These are phyloP conservation scores for Tetrapisispora taiwanensis DNA, from an alignment of 805 yeast genomes.

Conservation along the genomic window DNA sequence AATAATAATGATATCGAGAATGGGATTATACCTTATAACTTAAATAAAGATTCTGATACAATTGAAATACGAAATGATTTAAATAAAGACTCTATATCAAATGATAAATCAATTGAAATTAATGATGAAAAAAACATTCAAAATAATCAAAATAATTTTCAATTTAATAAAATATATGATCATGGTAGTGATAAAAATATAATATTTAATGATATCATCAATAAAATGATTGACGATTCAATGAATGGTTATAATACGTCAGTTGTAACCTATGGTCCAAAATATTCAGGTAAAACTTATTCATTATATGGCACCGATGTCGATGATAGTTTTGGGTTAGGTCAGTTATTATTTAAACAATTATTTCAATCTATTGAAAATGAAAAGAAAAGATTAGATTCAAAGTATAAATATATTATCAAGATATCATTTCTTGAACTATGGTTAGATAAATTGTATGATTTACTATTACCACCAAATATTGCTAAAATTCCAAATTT, in stretches of 20 bases:
- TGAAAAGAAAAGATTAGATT: constrained; percentile 32
- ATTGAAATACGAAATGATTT: neutral
- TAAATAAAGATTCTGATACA: neutral
- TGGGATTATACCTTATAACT: neutral
- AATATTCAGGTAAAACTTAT: constrained; percentile 67
- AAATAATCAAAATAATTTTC: neutral
- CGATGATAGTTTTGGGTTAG: constrained; percentile 50
- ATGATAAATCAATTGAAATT: neutral
- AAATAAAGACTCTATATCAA: neutral
- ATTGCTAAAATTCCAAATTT: constrained; percentile 12
- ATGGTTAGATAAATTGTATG: constrained; percentile 66
- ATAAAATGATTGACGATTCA: constrained; percentile 6
- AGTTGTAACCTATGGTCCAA: constrained; percentile 69
- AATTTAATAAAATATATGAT: constrained; percentile 38
- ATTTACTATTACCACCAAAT: constrained; percentile 44
- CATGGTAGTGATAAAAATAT: constrained; percentile 44
- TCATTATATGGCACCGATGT: constrained; percentile 56
- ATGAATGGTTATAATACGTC: constrained; percentile 63
- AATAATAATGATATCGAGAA: neutral
- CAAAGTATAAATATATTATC: constrained; percentile 43
- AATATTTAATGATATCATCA: constrained; percentile 1
- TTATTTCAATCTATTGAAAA: constrained; percentile 46
- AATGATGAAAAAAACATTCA: neutral
- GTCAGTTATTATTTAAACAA: constrained; percentile 51
- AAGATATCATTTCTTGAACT: constrained; percentile 72